Percentiles rank a stretch among this genome's conserved stretches.
Conservation (phyloP, 1,284 basidiomycete species). For the Pterulicium gracile region DNA sequence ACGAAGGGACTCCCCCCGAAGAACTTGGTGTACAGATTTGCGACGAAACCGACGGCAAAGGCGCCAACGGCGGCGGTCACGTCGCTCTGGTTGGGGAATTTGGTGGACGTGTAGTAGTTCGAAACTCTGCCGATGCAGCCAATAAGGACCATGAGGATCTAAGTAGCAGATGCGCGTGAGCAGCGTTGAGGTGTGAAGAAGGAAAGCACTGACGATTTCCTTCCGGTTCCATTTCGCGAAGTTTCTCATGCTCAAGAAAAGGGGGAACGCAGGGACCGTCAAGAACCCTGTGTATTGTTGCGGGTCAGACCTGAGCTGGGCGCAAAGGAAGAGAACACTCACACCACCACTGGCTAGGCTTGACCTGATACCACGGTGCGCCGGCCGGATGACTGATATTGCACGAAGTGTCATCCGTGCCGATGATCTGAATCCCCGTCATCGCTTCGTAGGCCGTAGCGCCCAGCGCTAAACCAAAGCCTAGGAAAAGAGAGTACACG, state of each 20-base stretch:
- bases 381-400: constrained; percentile 36
- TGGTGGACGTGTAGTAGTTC: constrained; percentile 62
- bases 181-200: not conserved
- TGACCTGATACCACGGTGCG: constrained; percentile 51
- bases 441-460: constrained; percentile 56
- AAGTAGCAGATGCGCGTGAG: constrained; percentile 9
- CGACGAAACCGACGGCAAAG: constrained; percentile 74
- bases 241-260: constrained; percentile 67
- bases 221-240: constrained; percentile 64
- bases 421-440: constrained; percentile 31
- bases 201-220: constrained; percentile 44
- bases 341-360: constrained; percentile 46
- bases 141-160: constrained; percentile 54
- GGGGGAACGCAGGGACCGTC: constrained; percentile 70
- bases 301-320: too few relatives aligned
- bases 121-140: constrained; percentile 71
- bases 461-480: constrained; percentile 78
- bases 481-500: constrained; percentile 72
- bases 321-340: constrained; percentile 15
- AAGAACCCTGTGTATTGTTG: constrained; percentile 77
- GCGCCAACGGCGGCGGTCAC: constrained; percentile 70
- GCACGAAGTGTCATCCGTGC: constrained; percentile 53
- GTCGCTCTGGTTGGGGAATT: constrained; percentile 63
- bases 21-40: constrained; percentile 78
- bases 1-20: constrained; percentile 73